These are phyloP conservation scores for Omphalotus guepiniiformis DNA, from an alignment of 768 basidiomycete genomes.

Conservation along the genomic window DNA sequence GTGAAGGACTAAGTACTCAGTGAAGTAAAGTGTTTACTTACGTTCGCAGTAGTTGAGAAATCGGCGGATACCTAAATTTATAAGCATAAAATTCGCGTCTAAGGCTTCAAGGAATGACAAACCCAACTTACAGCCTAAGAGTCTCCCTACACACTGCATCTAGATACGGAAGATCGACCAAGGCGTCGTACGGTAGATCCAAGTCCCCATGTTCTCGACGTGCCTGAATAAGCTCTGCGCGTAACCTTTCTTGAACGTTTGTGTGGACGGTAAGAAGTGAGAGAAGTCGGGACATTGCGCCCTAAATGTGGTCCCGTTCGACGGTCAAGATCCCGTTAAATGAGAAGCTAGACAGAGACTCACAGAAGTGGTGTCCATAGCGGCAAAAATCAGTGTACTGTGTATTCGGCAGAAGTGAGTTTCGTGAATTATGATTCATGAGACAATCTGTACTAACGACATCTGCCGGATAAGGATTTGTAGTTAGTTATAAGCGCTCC, in stretches of 20 bases:
- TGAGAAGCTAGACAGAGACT: not conserved
- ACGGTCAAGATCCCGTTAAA: not conserved
- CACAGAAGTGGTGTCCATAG: constrained; percentile 39
- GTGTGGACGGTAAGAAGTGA: constrained; percentile 27
- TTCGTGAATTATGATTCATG: not conserved
- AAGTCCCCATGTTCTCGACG: constrained; percentile 9
- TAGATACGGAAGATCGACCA: constrained; percentile 31
- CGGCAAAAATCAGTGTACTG: constrained; percentile 32
- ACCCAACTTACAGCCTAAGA: constrained; percentile 26
- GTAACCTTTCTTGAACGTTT: constrained; percentile 28
- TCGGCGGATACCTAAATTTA: constrained; percentile 16
- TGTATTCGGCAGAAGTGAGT: not conserved
- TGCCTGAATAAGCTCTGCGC: constrained; percentile 29
- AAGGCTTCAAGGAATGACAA: not conserved
- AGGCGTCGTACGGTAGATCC: constrained; percentile 32
- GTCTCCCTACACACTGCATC: constrained; percentile 38
- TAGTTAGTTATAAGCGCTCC: not conserved
- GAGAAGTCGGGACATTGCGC: constrained; percentile 33
- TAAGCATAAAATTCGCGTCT: too few relatives aligned
- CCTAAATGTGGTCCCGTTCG: too few relatives aligned
- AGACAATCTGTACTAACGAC: constrained; percentile 3
- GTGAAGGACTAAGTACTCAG: not conserved
- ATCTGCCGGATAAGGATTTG: not conserved
- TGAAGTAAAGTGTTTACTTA: constrained; percentile 10
- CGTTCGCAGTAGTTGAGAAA: constrained; percentile 15